Percentiles rank a stretch among this genome's conserved stretches.
phyloP scores from a whole-genome alignment of 441 rosid genomes.

The Arabidopsis lyrata region DNA sequence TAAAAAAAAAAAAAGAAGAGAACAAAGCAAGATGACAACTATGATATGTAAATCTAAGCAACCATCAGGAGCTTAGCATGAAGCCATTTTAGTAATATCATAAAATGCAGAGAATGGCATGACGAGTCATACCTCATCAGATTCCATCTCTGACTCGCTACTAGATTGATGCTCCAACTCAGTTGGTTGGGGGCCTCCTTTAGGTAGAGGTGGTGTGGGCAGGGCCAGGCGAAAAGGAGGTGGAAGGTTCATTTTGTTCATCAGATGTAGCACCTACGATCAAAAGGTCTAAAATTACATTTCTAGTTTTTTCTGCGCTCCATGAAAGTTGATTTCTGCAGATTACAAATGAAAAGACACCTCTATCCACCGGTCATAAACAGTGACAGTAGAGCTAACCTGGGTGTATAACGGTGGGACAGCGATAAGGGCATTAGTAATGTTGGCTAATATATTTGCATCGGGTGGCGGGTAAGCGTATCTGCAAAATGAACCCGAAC shows the following conservation, averaged over 20 bases:
- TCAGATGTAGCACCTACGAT: conserved; percentile 87
- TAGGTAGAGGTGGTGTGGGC: conserved; percentile 93
- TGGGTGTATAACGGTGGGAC: conserved; percentile 96
- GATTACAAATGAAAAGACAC: conserved; percentile 11
- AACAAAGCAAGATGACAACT: not conserved
- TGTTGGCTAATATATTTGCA: conserved; percentile 95
- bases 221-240: conserved; percentile 95
- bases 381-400: conserved; percentile 53
- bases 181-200: conserved; percentile 56
- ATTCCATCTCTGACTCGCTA: conserved; percentile 94
- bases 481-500: conserved; percentile 54
- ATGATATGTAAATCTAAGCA: not conserved
- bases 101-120: conserved; percentile 24
- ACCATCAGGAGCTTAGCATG: conserved; percentile 18
- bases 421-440: conserved; percentile 94
- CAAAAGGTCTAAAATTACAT: conserved; percentile 10
- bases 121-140: conserved; percentile 71
- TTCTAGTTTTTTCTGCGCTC: conserved; percentile 9
- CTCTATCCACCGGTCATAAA: conserved; percentile 25
- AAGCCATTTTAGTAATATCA: conserved; percentile 13
- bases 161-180: conserved; percentile 60
- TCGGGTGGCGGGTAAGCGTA: conserved; percentile 98
- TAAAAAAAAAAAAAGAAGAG: not conserved
- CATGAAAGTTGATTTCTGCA: conserved; percentile 10
- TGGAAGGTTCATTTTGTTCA: conserved; percentile 99